Evolutionary conservation across 352 stramenopile species (phyloP), one percentile per base, ranked within the genome.

Genomic region (Globisporangium heterothallicum): DNA sequence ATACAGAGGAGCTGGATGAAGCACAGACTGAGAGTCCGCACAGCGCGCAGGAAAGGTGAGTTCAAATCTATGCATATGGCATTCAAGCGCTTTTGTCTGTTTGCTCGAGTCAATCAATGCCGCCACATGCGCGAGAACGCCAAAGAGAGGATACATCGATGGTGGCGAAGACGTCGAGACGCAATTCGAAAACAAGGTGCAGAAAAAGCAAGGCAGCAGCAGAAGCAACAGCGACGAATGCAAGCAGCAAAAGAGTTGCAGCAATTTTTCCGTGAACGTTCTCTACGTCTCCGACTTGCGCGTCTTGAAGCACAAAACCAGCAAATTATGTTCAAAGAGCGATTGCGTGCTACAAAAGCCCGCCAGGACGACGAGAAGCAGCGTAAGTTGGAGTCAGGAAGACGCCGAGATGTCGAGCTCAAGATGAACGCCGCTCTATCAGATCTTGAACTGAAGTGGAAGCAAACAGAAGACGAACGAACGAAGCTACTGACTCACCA

Each of bases 51-150:
- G 0, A 42, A 68, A 62, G 42, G 18, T 46, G 27, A 6, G n/a
- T 89, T 84, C 52, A 58, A 63, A 35, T 19, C 48, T 16, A 4
- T 70, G 35, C 65, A 86, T 40, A 57, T 68, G 49, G 49, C 59
- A 18, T 89, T 85, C 57, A 49, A 69, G 43, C 75, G 78, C 18
- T 53, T 53, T 9, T 13, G 48, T 13, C 77, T 89, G 42, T 87
- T 75, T 42, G 55, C 61, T 2, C 24, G 51, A 1, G 59, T 72
- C 12, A 60, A n/a, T 3, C 53, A 58, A 29, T 59, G 71, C 6
- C 60, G 29, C 3, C 35, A 56, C 2, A 42, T 35, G 12, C 68
- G 64, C 6, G 53, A 66, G 36, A 26, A 53, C 10, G 64, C 71
- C 2, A 70, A 74, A 21, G 56, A 67, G n/a, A 62, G 40, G 16